These are phyloP conservation scores for Protomyces arabidopsidicola DNA, from an alignment of 1,139 yeast genomes.

Conservation along the genomic window DNA sequence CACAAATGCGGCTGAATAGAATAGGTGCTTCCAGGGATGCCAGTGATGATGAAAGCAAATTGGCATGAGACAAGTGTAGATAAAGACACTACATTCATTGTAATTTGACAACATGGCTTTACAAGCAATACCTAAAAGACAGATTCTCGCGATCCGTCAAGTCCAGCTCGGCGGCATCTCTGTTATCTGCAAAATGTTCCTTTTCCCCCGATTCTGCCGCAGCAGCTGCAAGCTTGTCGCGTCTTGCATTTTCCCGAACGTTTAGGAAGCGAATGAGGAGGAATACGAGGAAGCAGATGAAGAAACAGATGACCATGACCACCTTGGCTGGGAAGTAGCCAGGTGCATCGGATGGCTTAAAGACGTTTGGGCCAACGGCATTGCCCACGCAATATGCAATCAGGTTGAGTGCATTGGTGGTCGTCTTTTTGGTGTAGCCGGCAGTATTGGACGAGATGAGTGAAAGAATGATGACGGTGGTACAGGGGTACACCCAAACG, in stretches of 20 bases:
- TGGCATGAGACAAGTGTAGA: not conserved
- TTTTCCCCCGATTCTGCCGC: conserved; percentile 17
- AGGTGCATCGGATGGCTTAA: conserved; percentile 53
- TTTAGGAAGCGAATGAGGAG: conserved; percentile 42
- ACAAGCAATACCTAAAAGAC: conserved; percentile 49
- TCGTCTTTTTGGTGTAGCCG: conserved; percentile 64
- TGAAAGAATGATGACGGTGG: conserved; percentile 47
- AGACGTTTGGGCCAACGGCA: conserved; percentile 66
- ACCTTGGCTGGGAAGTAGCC: conserved; percentile 49
- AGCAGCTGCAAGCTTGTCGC: conserved; percentile 43
- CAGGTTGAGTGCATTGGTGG: conserved; percentile 56
- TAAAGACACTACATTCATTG: no score
- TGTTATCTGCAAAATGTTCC: conserved; percentile 37
- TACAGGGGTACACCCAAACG: conserved; percentile 39
- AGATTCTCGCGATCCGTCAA: conserved; percentile 60
- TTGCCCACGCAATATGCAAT: conserved; percentile 66
- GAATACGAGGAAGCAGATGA: conserved; percentile 39
- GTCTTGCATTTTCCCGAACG: conserved; percentile 44
- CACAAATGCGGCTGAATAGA: not conserved
- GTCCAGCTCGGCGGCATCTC: conserved; percentile 51
- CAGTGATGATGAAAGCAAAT: not conserved
- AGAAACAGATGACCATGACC: conserved; percentile 47
- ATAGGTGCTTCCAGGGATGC: not conserved
- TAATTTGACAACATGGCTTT: not conserved
- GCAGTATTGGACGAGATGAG: conserved; percentile 52